phyloP scores from a whole-genome alignment of 768 basidiomycete species.

The Saitozyma sp. region DNA sequence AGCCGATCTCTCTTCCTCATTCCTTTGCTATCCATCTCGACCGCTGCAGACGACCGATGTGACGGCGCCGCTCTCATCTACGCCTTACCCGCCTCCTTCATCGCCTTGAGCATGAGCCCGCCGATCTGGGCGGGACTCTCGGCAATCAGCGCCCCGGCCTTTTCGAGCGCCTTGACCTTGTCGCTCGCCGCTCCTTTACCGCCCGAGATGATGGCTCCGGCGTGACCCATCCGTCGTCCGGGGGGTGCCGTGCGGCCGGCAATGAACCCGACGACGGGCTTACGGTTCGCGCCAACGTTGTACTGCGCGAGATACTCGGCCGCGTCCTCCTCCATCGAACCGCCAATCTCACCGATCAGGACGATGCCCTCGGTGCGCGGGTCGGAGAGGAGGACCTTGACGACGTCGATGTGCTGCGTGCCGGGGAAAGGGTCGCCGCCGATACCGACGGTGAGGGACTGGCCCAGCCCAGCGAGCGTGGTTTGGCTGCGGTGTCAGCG shows the following conservation, averaged over 20 bases:
- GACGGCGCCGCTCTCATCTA: slow-evolving; percentile 9
- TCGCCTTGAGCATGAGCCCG: slow-evolving; percentile 75
- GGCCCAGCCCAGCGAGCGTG: slow-evolving; percentile 90
- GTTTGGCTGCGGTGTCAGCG: slow-evolving; percentile 64
- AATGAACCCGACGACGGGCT: slow-evolving; percentile 97
- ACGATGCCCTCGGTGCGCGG: slow-evolving; percentile 95
- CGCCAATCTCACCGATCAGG: slow-evolving; percentile 97
- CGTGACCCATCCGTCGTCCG: slow-evolving; percentile 96
- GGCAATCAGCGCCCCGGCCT: slow-evolving; percentile 88
- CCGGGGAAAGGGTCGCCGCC: slow-evolving; percentile 66
- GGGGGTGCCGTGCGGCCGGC: slow-evolving; percentile 97
- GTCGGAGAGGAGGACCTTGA: slow-evolving; percentile 95
- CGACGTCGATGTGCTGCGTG: slow-evolving; percentile 90
- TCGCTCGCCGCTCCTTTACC: slow-evolving; percentile 96
- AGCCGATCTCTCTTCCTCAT: too few relatives aligned
- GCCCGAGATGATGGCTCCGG: slow-evolving; percentile 96
- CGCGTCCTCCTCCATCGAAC: slow-evolving; percentile 98
- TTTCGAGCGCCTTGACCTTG: slow-evolving; percentile 78
- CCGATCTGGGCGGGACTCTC: slow-evolving; percentile 97
- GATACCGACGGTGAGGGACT: slow-evolving; percentile 94
- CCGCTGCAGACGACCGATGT: too few relatives aligned
- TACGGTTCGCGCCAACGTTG: slow-evolving; percentile 84
- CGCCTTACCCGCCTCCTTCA: slow-evolving; percentile 44
- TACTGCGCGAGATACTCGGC: slow-evolving; percentile 90
- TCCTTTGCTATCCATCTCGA: too few relatives aligned